Conservation (phyloP, 2,329 filamentous ascomycete genomes). For the Ascochyta pisi region DNA sequence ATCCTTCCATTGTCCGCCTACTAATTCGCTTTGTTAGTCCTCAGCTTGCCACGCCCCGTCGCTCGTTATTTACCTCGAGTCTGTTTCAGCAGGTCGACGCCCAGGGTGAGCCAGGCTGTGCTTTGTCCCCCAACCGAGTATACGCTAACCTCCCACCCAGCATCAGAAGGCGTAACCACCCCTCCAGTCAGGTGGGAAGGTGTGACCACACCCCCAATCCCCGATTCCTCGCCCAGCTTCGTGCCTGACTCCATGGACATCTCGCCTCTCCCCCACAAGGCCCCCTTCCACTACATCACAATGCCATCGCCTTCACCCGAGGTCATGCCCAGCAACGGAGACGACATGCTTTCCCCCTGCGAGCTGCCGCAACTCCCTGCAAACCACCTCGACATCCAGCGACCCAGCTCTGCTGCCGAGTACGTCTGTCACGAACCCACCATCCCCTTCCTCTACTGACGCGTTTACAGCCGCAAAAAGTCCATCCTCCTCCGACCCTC, state of each 20-base stretch:
- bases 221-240: conserved; percentile 80
- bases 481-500: conserved; percentile 72
- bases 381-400: conserved; percentile 39
- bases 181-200: conserved; percentile 63
- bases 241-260: conserved; percentile 86
- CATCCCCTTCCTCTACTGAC: conserved; percentile 26
- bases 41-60: conserved; percentile 79
- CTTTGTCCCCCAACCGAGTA: background rate
- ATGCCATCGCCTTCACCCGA: conserved; percentile 76
- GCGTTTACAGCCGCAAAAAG: conserved; percentile 39
- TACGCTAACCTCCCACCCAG: conserved; percentile 35
- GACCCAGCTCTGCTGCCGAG: conserved; percentile 48
- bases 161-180: conserved; percentile 53
- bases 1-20: conserved; percentile 19
- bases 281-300: conserved; percentile 63
- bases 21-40: conserved; percentile 67
- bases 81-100: conserved; percentile 66
- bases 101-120: conserved; percentile 61
- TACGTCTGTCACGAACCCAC: conserved; percentile 30
- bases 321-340: conserved; percentile 52
- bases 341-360: conserved; percentile 52
- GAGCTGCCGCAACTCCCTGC: conserved; percentile 36
- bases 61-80: conserved; percentile 81
- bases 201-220: conserved; percentile 83
- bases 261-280: conserved; percentile 87